Percentiles rank a stretch among this genome's conserved stretches.
phyloP scores from a whole-genome alignment of 495 filamentous ascomycete genomes.

The Talaromyces adpressus region DNA sequence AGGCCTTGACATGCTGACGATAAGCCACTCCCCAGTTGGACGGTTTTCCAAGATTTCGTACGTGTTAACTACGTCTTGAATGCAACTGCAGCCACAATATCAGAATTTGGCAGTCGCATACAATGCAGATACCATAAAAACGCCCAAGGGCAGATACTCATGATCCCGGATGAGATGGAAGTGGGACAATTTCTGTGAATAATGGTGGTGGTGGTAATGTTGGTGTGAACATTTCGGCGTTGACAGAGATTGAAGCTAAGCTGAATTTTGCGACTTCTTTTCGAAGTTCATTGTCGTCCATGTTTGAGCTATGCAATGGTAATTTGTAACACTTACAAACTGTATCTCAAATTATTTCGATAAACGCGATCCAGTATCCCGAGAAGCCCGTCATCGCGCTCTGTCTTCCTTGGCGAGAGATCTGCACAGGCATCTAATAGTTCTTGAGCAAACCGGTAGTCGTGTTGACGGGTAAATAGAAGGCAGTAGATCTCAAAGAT shows the following conservation, averaged over 20 bases:
- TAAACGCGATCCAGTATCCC: conserved; percentile 1
- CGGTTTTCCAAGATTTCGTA: not conserved
- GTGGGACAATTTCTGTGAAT: no score
- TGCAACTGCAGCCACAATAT: not conserved
- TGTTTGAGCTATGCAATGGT: not conserved
- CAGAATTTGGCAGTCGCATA: not conserved
- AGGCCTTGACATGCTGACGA: no score
- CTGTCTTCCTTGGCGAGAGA: not conserved
- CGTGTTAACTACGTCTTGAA: not conserved
- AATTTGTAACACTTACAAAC: not conserved
- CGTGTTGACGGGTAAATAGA: conserved; percentile 1
- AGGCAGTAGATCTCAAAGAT: conserved; percentile 6
- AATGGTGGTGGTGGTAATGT: not conserved
- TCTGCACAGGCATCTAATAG: not conserved
- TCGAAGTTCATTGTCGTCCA: not conserved
- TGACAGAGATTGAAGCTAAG: no score
- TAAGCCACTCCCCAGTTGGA: not conserved
- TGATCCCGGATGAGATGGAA: no score
- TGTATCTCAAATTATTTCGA: conserved; percentile 4
- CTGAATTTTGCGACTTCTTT: conserved; percentile 1
- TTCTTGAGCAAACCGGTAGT: not conserved
- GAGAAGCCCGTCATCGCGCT: not conserved
- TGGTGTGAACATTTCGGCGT: not conserved
- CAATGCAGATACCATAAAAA: no score
- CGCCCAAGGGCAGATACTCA: no score